phyloP scores from a whole-genome alignment of 2,329 filamentous ascomycete genomes.

The Bipolaris gigantea region DNA sequence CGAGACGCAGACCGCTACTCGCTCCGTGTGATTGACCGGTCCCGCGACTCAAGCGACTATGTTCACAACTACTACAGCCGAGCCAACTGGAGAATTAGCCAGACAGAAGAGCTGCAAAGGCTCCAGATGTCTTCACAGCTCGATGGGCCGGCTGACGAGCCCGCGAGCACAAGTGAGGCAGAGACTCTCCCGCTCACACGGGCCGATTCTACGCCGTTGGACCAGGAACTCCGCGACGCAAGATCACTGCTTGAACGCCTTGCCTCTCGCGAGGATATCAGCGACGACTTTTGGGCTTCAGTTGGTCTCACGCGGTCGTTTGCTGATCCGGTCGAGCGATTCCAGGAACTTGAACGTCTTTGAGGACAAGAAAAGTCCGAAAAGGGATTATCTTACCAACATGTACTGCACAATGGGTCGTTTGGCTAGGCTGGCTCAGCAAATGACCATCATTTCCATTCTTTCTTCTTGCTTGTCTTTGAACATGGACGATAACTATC shows the following conservation, averaged over 20 bases:
- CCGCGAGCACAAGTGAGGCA: constrained; percentile 21
- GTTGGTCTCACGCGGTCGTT: constrained; percentile 46
- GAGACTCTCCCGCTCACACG: constrained; percentile 17
- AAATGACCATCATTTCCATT: not conserved
- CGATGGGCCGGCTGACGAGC: constrained; percentile 25
- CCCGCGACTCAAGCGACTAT: constrained; percentile 32
- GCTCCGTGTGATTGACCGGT: constrained; percentile 31
- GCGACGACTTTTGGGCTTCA: constrained; percentile 75
- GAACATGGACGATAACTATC: not conserved
- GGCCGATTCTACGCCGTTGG: constrained; percentile 20
- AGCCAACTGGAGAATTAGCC: constrained; percentile 3
- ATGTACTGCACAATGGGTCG: not conserved
- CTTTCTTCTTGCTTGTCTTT: not conserved
- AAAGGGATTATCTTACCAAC: not conserved
- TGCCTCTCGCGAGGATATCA: constrained; percentile 71
- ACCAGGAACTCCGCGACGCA: constrained; percentile 62
- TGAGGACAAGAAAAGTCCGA: constrained; percentile 10
- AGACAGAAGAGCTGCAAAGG: constrained; percentile 9
- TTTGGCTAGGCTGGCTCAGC: constrained; percentile 5
- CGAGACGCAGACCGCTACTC: constrained; percentile 35
- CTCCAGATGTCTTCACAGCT: constrained; percentile 14
- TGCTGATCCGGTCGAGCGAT: constrained; percentile 39
- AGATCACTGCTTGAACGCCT: constrained; percentile 72
- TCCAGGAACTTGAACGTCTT: constrained; percentile 37
- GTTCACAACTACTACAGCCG: constrained; percentile 34